Evolutionary conservation across 768 basidiomycete genomes (phyloP).

Genomic region (Serendipita indica): DNA sequence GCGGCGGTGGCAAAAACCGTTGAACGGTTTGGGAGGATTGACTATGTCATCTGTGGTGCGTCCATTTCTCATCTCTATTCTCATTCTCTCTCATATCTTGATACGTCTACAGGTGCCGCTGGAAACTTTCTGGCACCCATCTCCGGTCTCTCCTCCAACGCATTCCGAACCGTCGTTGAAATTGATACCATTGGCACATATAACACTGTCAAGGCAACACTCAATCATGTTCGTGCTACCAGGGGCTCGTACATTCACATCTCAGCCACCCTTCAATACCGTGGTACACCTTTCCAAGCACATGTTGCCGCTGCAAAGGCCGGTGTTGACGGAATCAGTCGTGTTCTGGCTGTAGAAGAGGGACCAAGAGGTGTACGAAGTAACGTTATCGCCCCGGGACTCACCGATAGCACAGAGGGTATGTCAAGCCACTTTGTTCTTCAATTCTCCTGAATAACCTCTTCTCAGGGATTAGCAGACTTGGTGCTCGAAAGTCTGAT

Average conservation of each 20-base stretch:
- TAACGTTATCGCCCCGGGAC: conserved; percentile 73
- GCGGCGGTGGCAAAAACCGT: conserved; percentile 68
- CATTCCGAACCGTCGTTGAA: conserved; percentile 82
- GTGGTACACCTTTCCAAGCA: conserved; percentile 75
- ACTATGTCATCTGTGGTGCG: conserved; percentile 88
- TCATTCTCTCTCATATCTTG: too few relatives aligned
- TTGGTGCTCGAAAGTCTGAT: conserved; percentile 11
- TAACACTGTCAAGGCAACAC: conserved; percentile 87
- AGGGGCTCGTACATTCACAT: conserved; percentile 81
- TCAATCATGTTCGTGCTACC: conserved; percentile 51
- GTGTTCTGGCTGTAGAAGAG: conserved; percentile 82
- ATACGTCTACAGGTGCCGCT: conserved; percentile 63
- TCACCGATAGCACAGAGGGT: conserved; percentile 63
- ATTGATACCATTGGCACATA: conserved; percentile 91
- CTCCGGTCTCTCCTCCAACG: conserved; percentile 69
- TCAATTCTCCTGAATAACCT: too few relatives aligned
- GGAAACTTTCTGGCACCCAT: conserved; percentile 93
- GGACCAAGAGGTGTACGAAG: conserved; percentile 89
- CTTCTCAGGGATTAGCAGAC: neutral
- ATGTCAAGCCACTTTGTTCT: conserved; percentile 24
- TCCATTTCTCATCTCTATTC: conserved; percentile 11
- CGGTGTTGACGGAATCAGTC: conserved; percentile 76
- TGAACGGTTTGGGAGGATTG: conserved; percentile 68
- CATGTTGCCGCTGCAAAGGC: conserved; percentile 95
- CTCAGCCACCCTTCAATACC: conserved; percentile 77